Conservation (phyloP, 306 rosid species). For the Bauhinia variegata region DNA sequence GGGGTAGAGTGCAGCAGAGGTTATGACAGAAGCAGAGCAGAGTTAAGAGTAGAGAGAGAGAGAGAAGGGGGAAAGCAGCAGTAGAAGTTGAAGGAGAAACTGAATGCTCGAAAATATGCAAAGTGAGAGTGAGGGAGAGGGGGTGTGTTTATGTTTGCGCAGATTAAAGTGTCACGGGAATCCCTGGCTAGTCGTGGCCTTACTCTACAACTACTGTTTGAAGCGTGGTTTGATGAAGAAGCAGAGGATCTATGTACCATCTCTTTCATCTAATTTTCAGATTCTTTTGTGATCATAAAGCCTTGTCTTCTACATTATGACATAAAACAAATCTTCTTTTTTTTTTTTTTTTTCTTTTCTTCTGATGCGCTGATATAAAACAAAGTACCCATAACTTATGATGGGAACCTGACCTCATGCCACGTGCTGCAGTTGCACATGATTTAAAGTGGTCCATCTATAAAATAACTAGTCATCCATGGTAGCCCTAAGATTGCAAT, state of each 20-base stretch:
- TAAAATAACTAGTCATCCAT: background rate
- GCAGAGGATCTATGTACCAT: conserved; percentile 41
- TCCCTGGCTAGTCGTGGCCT: conserved; percentile 47
- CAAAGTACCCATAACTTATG: no score
- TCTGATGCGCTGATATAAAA: no score
- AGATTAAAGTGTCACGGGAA: conserved; percentile 95
- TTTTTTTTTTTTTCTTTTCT: no score
- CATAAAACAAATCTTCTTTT: no score
- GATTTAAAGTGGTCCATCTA: conserved; percentile 36
- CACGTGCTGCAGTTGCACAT: conserved; percentile 40
- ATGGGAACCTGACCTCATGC: no score
- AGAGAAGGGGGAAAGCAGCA: no score
- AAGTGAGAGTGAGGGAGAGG: no score
- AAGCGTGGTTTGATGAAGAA: conserved; percentile 46
- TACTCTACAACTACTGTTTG: conserved; percentile 27
- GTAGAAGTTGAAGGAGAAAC: conserved; percentile 14
- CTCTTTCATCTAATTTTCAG: no score
- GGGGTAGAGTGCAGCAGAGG: conserved; percentile 35
- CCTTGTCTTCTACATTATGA: no score
- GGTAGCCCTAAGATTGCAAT: background rate
- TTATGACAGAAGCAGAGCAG: conserved; percentile 9
- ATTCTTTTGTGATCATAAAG: conserved; percentile 10
- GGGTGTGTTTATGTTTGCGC: no score
- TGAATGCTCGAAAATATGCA: conserved; percentile 39
- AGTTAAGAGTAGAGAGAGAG: no score